These are phyloP conservation scores for Corylus heterophylla DNA, from an alignment of 306 rosid genomes.

Conservation along the genomic window DNA sequence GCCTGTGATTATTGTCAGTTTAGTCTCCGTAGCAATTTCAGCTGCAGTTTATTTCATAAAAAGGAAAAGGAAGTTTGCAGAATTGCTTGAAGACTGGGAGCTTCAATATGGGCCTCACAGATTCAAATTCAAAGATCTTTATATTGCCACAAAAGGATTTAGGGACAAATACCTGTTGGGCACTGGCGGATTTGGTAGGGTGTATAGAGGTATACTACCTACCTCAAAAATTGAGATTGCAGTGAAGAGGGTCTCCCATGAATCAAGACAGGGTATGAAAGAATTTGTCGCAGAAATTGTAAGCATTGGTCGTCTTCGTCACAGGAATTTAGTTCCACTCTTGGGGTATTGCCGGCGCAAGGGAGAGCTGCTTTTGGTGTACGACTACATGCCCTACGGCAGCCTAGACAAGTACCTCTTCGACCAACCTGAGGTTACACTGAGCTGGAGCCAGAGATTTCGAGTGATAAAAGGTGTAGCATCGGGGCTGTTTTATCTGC, in stretches of 20 bases:
- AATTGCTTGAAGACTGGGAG: slow-evolving; percentile 43
- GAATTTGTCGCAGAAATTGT: slow-evolving; percentile 40
- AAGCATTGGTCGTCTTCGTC: slow-evolving; percentile 35
- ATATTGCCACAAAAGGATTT: slow-evolving; percentile 39
- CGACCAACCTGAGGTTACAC: slow-evolving; percentile 14
- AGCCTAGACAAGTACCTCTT: slow-evolving; percentile 39
- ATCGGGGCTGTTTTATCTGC: slow-evolving; percentile 31
- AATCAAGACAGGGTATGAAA: slow-evolving; percentile 42
- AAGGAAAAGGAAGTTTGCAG: slow-evolving; percentile 31
- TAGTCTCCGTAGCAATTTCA: slow-evolving; percentile 5
- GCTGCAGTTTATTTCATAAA: slow-evolving; percentile 24
- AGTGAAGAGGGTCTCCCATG: slow-evolving; percentile 35
- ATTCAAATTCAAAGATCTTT: slow-evolving; percentile 19
- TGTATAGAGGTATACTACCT: slow-evolving; percentile 28
- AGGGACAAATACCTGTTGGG: slow-evolving; percentile 34
- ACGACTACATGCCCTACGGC: slow-evolving; percentile 40
- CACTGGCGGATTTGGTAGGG: slow-evolving; percentile 35
- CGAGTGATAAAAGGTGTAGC: slow-evolving; percentile 35
- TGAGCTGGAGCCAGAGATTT: slow-evolving; percentile 38
- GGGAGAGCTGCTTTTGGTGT: slow-evolving; percentile 29
- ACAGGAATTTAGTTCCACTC: slow-evolving; percentile 30
- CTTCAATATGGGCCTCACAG: slow-evolving; percentile 33
- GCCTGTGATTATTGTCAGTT: slow-evolving; percentile 5
- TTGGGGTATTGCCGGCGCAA: slow-evolving; percentile 39
- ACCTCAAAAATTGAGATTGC: slow-evolving; percentile 31